Evolutionary conservation across 2,329 filamentous ascomycete genomes (phyloP).

Genomic region (Botrytis sinoallii): DNA sequence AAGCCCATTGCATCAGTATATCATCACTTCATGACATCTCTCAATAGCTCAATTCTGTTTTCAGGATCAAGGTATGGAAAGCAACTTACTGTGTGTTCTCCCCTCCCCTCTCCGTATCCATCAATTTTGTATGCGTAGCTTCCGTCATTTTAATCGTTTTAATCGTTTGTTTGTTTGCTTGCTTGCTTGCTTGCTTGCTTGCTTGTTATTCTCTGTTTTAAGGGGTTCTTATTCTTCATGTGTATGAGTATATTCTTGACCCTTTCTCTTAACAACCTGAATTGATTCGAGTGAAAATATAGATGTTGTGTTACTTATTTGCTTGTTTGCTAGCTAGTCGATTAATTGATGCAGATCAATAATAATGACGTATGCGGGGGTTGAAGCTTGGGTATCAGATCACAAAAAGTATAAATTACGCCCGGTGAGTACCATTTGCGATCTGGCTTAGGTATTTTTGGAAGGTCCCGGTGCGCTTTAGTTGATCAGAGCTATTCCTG

Average conservation of each 20-base stretch:
- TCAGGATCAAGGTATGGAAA: background rate
- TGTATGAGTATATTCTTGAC: background rate
- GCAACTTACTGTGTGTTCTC: conserved; percentile 53
- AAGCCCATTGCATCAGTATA: background rate
- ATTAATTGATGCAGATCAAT: background rate
- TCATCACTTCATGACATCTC: background rate
- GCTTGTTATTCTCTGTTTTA: background rate
- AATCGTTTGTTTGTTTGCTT: background rate
- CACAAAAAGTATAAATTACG: no score
- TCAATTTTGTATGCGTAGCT: conserved; percentile 42
- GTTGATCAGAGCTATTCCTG: background rate
- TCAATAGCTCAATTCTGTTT: background rate
- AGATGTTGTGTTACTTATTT: background rate
- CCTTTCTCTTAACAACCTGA: background rate
- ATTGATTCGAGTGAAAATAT: background rate
- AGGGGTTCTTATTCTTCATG: background rate
- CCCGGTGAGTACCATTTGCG: background rate
- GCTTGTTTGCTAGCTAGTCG: background rate
- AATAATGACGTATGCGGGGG: conserved; percentile 10
- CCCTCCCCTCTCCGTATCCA: conserved; percentile 58
- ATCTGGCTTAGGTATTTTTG: no score
- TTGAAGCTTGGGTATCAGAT: background rate
- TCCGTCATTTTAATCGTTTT: conserved; percentile 21
- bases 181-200: background rate
- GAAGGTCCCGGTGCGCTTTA: background rate